A percentile compares a stretch with the other conserved stretches of the same genome.
These are phyloP conservation scores for Quercus phellos DNA, from an alignment of 331 rosid genomes.

Conservation along the genomic window DNA sequence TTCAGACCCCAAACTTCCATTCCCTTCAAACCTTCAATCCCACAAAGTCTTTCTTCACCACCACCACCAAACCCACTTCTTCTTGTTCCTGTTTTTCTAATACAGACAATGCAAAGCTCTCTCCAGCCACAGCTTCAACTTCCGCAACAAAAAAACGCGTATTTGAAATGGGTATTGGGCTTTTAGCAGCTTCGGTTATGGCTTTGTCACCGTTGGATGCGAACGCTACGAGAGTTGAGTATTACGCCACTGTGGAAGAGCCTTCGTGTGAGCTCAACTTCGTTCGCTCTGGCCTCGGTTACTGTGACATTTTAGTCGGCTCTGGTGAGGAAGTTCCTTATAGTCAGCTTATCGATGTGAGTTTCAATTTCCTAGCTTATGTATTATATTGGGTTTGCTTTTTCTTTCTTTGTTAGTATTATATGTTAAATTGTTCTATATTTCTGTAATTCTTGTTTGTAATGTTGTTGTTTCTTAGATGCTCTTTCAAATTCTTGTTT, in stretches of 20 bases:
- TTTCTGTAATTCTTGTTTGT: neutral
- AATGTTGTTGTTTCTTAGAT: neutral
- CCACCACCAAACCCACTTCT: neutral
- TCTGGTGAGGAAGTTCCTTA: slow-evolving; percentile 64
- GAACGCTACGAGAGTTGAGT: slow-evolving; percentile 78
- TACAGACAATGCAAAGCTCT: slow-evolving; percentile 14
- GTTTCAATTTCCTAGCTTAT: neutral
- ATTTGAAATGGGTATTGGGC: slow-evolving; percentile 51
- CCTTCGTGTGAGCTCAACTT: slow-evolving; percentile 69
- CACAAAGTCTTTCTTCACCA: slow-evolving; percentile 16
- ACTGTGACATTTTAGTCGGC: slow-evolving; percentile 63
- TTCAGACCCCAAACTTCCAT: slow-evolving; percentile 27
- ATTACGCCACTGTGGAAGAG: slow-evolving; percentile 85
- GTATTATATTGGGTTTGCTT: neutral
- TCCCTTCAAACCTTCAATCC: slow-evolving; percentile 17
- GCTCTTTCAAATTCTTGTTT: neutral
- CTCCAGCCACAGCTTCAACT: slow-evolving; percentile 17
- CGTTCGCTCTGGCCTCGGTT: slow-evolving; percentile 81
- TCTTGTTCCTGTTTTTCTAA: slow-evolving; percentile 26
- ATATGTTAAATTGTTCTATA: neutral
- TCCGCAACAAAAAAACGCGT: slow-evolving; percentile 28
- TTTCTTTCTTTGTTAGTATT: neutral
- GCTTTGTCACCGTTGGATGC: slow-evolving; percentile 68
- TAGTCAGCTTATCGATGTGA: slow-evolving; percentile 79
- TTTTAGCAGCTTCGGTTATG: slow-evolving; percentile 55